These are phyloP conservation scores for Cokeromyces recurvatus DNA, from an alignment of 371 early-diverging fungal species.

Conservation along the genomic window DNA sequence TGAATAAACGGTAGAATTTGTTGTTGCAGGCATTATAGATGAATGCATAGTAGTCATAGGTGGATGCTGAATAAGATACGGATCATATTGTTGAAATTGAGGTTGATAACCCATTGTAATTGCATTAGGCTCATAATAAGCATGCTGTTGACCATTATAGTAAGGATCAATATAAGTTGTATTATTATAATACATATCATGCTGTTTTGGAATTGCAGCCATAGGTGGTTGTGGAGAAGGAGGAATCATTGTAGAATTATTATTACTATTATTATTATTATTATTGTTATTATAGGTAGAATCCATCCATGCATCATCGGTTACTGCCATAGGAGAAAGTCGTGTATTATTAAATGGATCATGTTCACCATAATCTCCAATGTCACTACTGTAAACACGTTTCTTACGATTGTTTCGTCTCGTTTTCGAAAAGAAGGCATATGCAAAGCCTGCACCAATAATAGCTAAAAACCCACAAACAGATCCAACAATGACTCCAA, in stretches of 20 bases:
- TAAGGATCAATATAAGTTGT: too few relatives aligned
- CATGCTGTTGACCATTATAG: constrained; percentile 6
- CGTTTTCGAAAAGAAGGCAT: constrained; percentile 35
- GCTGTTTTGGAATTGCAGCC: constrained; percentile 8
- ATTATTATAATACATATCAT: constrained; percentile 11
- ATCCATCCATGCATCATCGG: neutral
- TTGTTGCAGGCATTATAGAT: neutral
- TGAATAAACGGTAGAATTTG: constrained; percentile 10
- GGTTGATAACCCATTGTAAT: constrained; percentile 4
- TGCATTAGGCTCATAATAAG: constrained; percentile 11
- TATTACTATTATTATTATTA: neutral
- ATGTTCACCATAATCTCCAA: constrained; percentile 5
- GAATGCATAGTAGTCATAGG: neutral
- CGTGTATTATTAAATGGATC: constrained; percentile 10
- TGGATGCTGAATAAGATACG: constrained; percentile 5
- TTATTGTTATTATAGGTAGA: neutral
- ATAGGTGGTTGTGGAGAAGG: constrained; percentile 9
- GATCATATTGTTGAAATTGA: constrained; percentile 9
- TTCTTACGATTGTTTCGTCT: constrained; percentile 26
- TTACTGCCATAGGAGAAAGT: constrained; percentile 28
- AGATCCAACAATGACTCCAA: constrained; percentile 30
- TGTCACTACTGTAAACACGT: constrained; percentile 20
- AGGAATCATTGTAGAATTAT: constrained; percentile 1
- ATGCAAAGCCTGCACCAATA: constrained; percentile 36
- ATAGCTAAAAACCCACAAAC: constrained; percentile 37